phyloP scores from a whole-genome alignment of 2,329 filamentous ascomycete species.

The Pseudovirgaria hyperparasitica region DNA sequence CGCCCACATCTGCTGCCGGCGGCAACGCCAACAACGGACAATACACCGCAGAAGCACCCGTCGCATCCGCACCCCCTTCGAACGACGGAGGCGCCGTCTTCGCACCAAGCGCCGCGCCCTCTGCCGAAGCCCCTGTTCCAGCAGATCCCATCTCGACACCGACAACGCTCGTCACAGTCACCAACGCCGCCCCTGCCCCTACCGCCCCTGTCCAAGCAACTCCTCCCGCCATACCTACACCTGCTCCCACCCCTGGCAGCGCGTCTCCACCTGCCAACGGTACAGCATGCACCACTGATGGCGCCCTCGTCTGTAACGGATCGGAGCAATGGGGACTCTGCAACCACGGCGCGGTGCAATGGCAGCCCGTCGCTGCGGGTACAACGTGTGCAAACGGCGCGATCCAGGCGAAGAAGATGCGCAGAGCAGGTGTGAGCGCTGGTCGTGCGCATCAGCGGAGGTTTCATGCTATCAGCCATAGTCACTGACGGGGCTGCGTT shows the following conservation, averaged over 20 bases:
- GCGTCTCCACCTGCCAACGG: slow-evolving; percentile 3
- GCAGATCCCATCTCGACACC: slow-evolving; percentile 10
- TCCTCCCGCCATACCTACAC: slow-evolving; percentile 9
- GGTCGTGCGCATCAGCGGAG: too few species aligned
- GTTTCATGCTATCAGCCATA: too few species aligned
- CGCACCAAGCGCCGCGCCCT: slow-evolving; percentile 17
- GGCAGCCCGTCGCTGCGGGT: slow-evolving; percentile 29
- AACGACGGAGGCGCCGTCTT: slow-evolving; percentile 19
- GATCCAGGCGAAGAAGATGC: slow-evolving; percentile 22
- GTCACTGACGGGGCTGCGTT: too few species aligned
- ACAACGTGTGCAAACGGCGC: slow-evolving; percentile 30
- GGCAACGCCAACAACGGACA: slow-evolving; percentile 5
- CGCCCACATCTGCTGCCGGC: slow-evolving; percentile 1
- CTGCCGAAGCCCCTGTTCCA: slow-evolving; percentile 8
- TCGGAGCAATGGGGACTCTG: slow-evolving; percentile 28
- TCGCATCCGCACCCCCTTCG: slow-evolving; percentile 6
- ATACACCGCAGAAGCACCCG: slow-evolving; percentile 7
- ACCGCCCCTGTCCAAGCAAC: slow-evolving; percentile 8
- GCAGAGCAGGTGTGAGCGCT: slow-evolving; percentile 26
- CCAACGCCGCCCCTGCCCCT: slow-evolving; percentile 7
- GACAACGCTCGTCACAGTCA: slow-evolving; percentile 16
- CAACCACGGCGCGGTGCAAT: slow-evolving; percentile 28
- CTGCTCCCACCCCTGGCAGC: slow-evolving; percentile 8
- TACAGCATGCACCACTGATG: slow-evolving; percentile 20
- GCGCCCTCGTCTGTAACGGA: slow-evolving; percentile 28